phyloP scores from a whole-genome alignment of 768 basidiomycete genomes.

The Panaeolus cyanescens region DNA sequence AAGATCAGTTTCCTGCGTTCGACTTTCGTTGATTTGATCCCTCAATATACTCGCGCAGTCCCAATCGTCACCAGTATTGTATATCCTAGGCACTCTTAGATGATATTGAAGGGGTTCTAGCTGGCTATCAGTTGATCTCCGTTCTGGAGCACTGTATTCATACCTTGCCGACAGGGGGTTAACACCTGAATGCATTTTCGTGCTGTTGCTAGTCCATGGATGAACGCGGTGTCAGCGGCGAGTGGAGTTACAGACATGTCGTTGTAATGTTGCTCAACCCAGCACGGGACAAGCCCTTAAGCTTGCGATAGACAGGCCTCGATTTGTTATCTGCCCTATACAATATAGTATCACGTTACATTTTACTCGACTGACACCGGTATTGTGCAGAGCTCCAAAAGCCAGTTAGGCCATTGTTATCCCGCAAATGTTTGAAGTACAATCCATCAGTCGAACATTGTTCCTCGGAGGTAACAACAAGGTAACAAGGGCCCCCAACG shows the following conservation, averaged over 20 bases:
- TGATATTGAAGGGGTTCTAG: neutral
- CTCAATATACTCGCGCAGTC: neutral
- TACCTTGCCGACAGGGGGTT: too few species aligned
- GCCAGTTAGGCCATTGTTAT: too few species aligned
- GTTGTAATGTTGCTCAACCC: too few species aligned
- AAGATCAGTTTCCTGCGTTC: neutral
- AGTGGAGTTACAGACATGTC: too few species aligned
- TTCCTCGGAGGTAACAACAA: constrained; percentile 1
- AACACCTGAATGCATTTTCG: neutral
- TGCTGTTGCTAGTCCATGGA: too few species aligned
- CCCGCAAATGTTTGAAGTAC: neutral
- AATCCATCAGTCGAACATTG: neutral
- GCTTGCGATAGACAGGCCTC: too few species aligned
- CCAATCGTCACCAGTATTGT: neutral
- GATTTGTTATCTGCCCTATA: too few species aligned
- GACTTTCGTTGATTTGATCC: neutral
- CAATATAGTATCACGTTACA: too few species aligned
- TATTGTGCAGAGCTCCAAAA: too few species aligned
- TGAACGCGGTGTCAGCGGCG: too few species aligned
- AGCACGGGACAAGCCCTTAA: too few species aligned
- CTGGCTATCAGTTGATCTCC: neutral
- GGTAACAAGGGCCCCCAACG: neutral
- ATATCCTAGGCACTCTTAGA: neutral
- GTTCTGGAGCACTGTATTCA: neutral
- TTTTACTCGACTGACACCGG: too few species aligned